Evolutionary conservation across 83 land plant genomes (phyloP), one percentile per base, ranked within the genome.

Genomic region (Picea engelmannii): DNA sequence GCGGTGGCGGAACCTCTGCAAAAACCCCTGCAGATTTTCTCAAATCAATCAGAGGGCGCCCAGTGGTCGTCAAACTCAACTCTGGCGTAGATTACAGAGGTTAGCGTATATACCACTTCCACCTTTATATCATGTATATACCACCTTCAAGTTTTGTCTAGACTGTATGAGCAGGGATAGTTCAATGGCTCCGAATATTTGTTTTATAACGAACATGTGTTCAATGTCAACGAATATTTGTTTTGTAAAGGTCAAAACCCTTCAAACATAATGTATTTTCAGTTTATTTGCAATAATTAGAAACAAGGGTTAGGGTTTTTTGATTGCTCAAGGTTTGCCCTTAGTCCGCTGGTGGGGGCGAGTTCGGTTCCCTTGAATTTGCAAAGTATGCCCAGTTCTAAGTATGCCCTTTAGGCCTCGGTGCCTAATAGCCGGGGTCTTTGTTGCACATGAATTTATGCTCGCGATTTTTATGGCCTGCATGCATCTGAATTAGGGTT

Each of bases 21-120:
- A 96, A 96, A 78, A 95, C 99, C 2, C 99, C 99, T 3, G 91
- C 95, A 20, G 99, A 96, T 86, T 96, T 96, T 74, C 93, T 95
- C 76, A 95, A 95, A 78, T 93, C 99, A 44, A 96, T 96, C 55
- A 85, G 96, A 18, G 99, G 99, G 27, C 93, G 99, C 13, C 99
- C 99, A 21, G 99, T 96, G 67, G 99, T 96, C 44, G 98, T 96
- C 40, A 96, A 96, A 87, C 96, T 96, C 68, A 96, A 96, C 79
- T 95, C 96, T 24, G 99, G 99, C 25, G 98, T 96, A 79, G 99
- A 96, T 74, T 96, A 96, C 79, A 80, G 99, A 86, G 99, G 98
- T 95, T 21, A 35, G 73, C 42, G 2, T 47, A 21, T 47, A 47
- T n/a, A 17, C 5, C 11, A 47, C 24, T 47, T 44, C 5, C 11